Base-by-base conservation (phyloP, 2,329 filamentous ascomycete species). In the Harringtonia lauricola region DNA sequence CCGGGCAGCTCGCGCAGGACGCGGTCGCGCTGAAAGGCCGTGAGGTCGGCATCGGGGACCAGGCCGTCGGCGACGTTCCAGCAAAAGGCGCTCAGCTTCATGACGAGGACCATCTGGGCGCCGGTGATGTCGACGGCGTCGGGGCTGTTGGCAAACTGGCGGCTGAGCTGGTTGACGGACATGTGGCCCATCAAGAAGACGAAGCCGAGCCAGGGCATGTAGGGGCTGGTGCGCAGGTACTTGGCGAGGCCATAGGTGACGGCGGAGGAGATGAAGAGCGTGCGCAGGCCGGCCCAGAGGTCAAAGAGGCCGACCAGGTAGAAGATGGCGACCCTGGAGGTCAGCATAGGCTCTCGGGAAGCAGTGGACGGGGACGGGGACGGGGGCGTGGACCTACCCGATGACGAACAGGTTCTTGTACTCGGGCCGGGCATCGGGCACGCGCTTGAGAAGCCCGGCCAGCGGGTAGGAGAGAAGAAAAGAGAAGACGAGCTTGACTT, bases 171-270 rank as follows among this genome's bases (percentile, higher is more conserved):
- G 60, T 79, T 94, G 55, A 90, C 61, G 37, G 89, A 90, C 83
- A 96, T 86, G 64, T 98, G 90, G 44, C 81, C 82, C 90, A 98
- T 96, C 45, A 95, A 68, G 58, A 94, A 95, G 40, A 86, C 70
- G 62, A 98, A 98, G 47, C 81, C 88, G 40, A 95, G 72, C 92
- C 92, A 98, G 67, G 92, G 92, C 92, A 98, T 98, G 59, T 90
- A 86, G 1, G 87, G 86, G 18, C 87, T 89, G 30, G 61, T 63
- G 52, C 87, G 76, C 36, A 96, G 68, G 59, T 81, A 89, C 52
- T 83, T 79, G 42, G 90, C 84, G 53, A 98, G 92, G 50, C 74
- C 69, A 59, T 95, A 98, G 41, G 86, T 78, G 40, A 79, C 89
- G 17, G 73, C 76, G 1, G 90, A 79, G 58, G 86, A 88, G 58